phyloP scores from a whole-genome alignment of 2,329 filamentous ascomycete species.

The Penicillium brevicompactum region DNA sequence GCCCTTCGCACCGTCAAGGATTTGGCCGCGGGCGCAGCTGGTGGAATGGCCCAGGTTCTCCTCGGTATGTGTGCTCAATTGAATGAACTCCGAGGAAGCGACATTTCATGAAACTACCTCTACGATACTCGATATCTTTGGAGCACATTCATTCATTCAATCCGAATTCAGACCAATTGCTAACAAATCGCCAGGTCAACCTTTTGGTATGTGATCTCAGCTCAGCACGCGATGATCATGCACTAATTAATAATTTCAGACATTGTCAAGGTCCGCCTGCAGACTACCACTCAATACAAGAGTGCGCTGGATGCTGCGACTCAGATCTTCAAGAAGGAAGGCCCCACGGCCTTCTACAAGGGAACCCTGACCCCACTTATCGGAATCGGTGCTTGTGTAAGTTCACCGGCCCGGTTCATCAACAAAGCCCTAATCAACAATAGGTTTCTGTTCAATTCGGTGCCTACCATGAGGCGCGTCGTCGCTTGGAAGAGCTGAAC shows the following conservation, averaged over 20 bases:
- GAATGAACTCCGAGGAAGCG: conserved; percentile 5
- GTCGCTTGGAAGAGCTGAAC: conserved; percentile 79
- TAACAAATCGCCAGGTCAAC: conserved; percentile 56
- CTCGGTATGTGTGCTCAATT: conserved; percentile 65
- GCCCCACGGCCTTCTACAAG: conserved; percentile 93
- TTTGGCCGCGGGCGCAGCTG: conserved; percentile 84
- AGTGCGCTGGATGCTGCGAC: conserved; percentile 78
- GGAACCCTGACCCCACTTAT: conserved; percentile 92
- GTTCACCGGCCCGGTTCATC: conserved; percentile 20
- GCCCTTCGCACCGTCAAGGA: conserved; percentile 75
- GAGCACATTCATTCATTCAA: not conserved
- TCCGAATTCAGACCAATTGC: conserved; percentile 11
- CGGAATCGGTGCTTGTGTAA: conserved; percentile 91
- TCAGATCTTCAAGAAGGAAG: conserved; percentile 85
- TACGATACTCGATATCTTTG: not conserved
- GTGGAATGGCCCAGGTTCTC: conserved; percentile 90
- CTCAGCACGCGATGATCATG: not conserved
- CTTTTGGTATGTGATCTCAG: conserved; percentile 57
- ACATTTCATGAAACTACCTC: not conserved
- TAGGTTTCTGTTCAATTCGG: conserved; percentile 92
- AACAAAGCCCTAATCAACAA: conserved; percentile 5
- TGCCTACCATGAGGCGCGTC: conserved; percentile 89
- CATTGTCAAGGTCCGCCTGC: conserved; percentile 96
- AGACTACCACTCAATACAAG: conserved; percentile 81
- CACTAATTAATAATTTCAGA: conserved; percentile 53